Conservation (phyloP, 257 asterid genomes). For the Jasminum sambac region DNA sequence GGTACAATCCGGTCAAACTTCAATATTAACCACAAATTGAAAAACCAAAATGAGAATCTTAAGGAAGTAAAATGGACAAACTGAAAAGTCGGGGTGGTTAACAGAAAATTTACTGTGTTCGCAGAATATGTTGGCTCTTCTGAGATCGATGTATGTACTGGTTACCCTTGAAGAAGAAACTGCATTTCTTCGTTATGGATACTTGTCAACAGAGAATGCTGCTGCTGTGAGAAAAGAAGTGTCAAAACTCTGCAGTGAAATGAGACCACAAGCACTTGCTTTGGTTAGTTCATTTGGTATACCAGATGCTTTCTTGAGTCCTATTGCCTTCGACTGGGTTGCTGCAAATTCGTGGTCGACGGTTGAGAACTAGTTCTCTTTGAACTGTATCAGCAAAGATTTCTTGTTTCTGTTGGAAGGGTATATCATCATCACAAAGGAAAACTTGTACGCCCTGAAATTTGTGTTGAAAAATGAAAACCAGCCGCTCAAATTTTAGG, state of each 20-base stretch:
- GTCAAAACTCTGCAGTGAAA: constrained; percentile 66
- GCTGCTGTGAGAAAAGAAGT: constrained; percentile 74
- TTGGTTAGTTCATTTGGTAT: constrained; percentile 77
- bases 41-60: constrained; percentile 3
- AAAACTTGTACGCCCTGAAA: neutral
- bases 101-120: neutral
- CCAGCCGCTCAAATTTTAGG: neutral
- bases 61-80: neutral
- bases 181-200: constrained; percentile 85
- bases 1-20: no score
- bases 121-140: constrained; percentile 67
- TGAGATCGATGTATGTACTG: constrained; percentile 70
- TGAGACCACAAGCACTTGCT: constrained; percentile 83
- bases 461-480: neutral
- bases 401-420: no score
- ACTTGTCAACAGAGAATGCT: constrained; percentile 59
- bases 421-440: no score
- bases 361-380: constrained; percentile 24
- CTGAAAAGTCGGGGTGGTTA: neutral
- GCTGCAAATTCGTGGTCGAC: constrained; percentile 82
- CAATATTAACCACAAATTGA: no score
- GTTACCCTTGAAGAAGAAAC: constrained; percentile 80
- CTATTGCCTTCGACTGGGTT: constrained; percentile 90
- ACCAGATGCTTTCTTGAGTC: constrained; percentile 90
- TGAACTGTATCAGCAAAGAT: neutral